Evolutionary conservation across 345 rosid species (phyloP).

Genomic region (Acer negundo): DNA sequence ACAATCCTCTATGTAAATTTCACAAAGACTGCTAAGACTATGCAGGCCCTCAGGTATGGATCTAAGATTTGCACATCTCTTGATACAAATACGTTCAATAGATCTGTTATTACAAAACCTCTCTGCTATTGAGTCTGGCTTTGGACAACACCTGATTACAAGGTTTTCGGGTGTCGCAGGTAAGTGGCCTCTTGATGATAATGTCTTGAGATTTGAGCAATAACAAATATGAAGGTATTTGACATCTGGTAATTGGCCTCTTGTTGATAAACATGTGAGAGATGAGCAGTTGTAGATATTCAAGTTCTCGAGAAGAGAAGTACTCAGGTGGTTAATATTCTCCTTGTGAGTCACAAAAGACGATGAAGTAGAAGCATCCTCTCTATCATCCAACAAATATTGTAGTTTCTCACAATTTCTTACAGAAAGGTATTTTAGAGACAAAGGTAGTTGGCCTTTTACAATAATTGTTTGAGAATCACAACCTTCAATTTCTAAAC

Average conservation of each 20-base stretch:
- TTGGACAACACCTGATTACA: neutral
- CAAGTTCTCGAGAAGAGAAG: neutral
- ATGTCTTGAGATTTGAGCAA: slow-evolving; percentile 17
- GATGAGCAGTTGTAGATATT: neutral
- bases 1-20: neutral
- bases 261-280: neutral
- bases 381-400: neutral
- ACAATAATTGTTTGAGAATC: slow-evolving; percentile 1
- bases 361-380: neutral
- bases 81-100: neutral
- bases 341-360: neutral
- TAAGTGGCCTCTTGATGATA: neutral
- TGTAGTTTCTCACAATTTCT: neutral
- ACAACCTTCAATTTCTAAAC: neutral
- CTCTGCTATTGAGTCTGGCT: slow-evolving; percentile 1
- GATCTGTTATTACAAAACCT: neutral
- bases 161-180: neutral
- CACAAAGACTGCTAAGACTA: neutral
- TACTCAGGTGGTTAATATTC: neutral
- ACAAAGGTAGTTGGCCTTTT: neutral
- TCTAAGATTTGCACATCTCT: neutral
- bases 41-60: neutral
- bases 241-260: neutral
- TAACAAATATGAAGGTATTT: neutral
- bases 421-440: neutral